Conservation (phyloP, 257 asterid species). For the Thymus quinquecostatus region DNA sequence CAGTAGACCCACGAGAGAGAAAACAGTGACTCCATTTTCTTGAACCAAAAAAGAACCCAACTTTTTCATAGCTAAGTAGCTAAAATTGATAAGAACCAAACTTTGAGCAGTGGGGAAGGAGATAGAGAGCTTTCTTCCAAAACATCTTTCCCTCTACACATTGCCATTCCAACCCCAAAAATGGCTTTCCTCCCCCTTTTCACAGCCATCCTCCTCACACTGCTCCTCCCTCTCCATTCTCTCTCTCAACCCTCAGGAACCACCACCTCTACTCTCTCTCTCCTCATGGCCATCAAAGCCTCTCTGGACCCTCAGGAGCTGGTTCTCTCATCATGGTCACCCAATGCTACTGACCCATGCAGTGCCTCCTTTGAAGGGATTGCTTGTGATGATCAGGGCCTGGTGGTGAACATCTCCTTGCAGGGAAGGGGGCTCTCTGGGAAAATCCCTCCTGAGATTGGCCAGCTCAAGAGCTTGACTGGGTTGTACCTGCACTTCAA, state of each 20-base stretch:
- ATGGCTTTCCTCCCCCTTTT: slow-evolving; percentile 46
- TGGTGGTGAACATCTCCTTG: slow-evolving; percentile 82
- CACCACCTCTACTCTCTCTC: slow-evolving; percentile 42
- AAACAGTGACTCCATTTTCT: slow-evolving; percentile 22
- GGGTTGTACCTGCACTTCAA: slow-evolving; percentile 96
- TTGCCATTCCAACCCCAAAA: slow-evolving; percentile 30
- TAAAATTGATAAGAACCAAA: neutral
- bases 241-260: slow-evolving; percentile 32
- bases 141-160: slow-evolving; percentile 37
- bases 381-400: slow-evolving; percentile 73
- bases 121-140: slow-evolving; percentile 38
- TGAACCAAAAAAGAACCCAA: slow-evolving; percentile 15
- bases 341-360: slow-evolving; percentile 67
- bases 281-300: slow-evolving; percentile 66
- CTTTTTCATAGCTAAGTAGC: too few relatives aligned
- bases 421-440: slow-evolving; percentile 92
- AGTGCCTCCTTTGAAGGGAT: slow-evolving; percentile 71
- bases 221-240: slow-evolving; percentile 33
- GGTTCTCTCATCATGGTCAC: slow-evolving; percentile 79
- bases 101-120: slow-evolving; percentile 21
- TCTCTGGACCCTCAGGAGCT: slow-evolving; percentile 75
- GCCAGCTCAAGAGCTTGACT: slow-evolving; percentile 66
- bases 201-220: slow-evolving; percentile 37
- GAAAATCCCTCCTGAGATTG: slow-evolving; percentile 83
- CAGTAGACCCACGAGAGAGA: neutral